Conservation (phyloP, 441 rosid genomes). For the Kokia cookei region DNA sequence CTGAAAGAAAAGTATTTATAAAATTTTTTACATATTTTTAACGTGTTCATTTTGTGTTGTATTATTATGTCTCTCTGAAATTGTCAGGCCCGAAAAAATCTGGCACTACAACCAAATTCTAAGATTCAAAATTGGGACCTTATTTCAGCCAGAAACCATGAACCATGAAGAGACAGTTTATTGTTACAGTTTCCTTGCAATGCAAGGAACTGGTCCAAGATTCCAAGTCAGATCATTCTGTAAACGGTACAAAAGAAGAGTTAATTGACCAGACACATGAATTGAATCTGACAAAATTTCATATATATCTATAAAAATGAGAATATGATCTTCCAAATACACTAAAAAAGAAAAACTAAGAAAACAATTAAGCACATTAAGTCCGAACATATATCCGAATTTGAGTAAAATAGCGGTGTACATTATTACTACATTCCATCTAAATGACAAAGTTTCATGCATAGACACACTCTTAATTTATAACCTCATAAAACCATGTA, state of each 20-base stretch:
- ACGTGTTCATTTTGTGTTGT: too few species aligned
- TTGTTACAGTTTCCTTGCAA: background rate
- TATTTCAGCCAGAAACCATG: background rate
- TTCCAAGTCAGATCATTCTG: background rate
- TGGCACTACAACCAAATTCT: background rate
- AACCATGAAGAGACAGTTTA: background rate
- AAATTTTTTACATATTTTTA: too few species aligned
- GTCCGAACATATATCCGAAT: background rate
- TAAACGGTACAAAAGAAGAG: background rate
- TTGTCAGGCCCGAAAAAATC: background rate
- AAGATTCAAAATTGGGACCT: background rate
- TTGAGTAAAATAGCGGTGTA: background rate
- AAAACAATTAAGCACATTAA: too few species aligned
- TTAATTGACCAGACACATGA: too few species aligned
- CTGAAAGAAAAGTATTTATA: too few species aligned
- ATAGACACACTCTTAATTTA: constrained; percentile 10
- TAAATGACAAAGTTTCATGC: background rate
- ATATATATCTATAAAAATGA: too few species aligned
- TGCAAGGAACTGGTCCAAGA: background rate
- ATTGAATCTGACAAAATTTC: too few species aligned
- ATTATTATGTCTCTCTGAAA: too few species aligned
- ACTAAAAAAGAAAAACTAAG: too few species aligned
- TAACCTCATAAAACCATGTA: constrained; percentile 10
- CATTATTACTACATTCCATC: background rate
- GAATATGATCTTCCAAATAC: too few species aligned